Conservation (phyloP, 1,139 yeast species). For the Tardiomyces depauwii region DNA sequence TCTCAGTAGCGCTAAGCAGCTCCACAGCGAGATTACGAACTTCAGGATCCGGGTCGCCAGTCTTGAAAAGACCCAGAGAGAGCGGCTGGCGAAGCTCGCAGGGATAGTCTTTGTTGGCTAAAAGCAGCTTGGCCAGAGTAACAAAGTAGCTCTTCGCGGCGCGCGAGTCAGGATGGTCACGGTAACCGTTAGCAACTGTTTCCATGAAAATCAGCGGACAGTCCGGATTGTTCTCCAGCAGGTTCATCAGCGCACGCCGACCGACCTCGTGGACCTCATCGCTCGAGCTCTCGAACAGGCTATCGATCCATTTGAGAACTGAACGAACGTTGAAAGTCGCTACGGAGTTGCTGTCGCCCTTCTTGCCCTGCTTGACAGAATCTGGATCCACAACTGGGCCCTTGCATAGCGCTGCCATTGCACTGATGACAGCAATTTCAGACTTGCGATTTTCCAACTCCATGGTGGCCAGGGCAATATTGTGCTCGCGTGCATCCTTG, state of each 20-base stretch:
- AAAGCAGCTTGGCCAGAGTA: constrained; percentile 54
- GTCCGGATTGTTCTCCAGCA: constrained; percentile 49
- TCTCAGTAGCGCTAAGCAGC: constrained; percentile 46
- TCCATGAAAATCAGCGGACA: constrained; percentile 48
- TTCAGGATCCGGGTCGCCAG: constrained; percentile 52
- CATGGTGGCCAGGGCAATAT: constrained; percentile 54
- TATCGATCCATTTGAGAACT: constrained; percentile 67
- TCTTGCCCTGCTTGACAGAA: neutral
- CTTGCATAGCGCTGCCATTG: constrained; percentile 74
- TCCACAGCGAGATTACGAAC: constrained; percentile 55
- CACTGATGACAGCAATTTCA: constrained; percentile 61
- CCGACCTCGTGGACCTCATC: constrained; percentile 58
- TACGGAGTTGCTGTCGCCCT: neutral
- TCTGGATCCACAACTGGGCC: constrained; percentile 23
- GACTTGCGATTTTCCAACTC: constrained; percentile 72
- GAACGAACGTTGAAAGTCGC: constrained; percentile 63
- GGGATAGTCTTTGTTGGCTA: constrained; percentile 32
- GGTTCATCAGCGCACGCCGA: constrained; percentile 55
- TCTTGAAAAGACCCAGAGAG: constrained; percentile 54
- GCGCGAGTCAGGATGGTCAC: constrained; percentile 33
- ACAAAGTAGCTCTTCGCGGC: constrained; percentile 60
- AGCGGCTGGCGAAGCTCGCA: constrained; percentile 45
- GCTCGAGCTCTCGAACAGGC: constrained; percentile 48
- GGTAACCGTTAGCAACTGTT: constrained; percentile 59
- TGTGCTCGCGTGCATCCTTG: constrained; percentile 25